These are phyloP conservation scores for Papilionanthe hybrid DNA, from an alignment of 116 monocot species.

Conservation along the genomic window DNA sequence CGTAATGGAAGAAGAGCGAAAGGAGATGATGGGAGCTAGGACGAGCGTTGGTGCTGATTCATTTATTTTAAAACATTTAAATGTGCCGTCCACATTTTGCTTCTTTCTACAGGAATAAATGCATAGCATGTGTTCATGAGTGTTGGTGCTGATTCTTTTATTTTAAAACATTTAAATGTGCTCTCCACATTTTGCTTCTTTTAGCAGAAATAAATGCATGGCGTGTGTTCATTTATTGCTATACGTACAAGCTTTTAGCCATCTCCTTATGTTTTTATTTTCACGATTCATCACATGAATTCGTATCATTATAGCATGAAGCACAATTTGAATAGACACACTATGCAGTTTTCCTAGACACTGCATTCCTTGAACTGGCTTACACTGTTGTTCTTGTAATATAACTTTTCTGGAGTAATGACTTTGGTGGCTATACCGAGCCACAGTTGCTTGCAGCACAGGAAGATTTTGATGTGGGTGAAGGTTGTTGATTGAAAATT, in stretches of 20 bases:
- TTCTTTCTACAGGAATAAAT: not conserved
- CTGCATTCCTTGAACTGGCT: not conserved
- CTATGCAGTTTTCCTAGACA: not conserved
- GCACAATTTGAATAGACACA: not conserved
- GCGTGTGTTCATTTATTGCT: not conserved
- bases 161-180: not conserved
- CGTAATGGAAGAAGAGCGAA: not conserved
- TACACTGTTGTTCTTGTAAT: not conserved
- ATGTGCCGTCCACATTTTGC: not conserved
- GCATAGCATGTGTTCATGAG: not conserved
- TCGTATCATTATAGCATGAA: not conserved
- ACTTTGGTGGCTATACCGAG: no score
- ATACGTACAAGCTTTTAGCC: not conserved
- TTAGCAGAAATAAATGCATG: not conserved
- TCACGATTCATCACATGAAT: not conserved
- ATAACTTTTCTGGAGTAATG: not conserved
- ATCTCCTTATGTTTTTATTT: not conserved
- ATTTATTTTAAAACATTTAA: not conserved
- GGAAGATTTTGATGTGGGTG: not conserved
- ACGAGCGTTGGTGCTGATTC: not conserved
- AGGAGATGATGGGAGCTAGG: not conserved
- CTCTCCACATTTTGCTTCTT: not conserved
- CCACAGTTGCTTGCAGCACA: not conserved
- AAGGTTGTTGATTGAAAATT: not conserved
- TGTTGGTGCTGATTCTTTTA: not conserved